Percentiles rank a stretch among this genome's conserved stretches.
These are phyloP conservation scores for Polymyxa betae DNA, from an alignment of 208 protist genomes.

Conservation along the genomic window DNA sequence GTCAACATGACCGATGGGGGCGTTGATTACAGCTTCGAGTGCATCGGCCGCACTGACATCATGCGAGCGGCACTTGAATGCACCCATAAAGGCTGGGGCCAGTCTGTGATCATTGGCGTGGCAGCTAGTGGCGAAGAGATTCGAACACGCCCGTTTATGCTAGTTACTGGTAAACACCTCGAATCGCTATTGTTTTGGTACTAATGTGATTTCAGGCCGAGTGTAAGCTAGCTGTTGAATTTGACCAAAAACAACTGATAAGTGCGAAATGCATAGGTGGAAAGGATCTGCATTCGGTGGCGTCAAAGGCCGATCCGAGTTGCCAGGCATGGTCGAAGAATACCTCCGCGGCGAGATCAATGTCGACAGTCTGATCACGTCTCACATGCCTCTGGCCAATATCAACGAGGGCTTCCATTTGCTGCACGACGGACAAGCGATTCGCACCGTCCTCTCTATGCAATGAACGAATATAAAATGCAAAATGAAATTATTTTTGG, in stretches of 20 bases:
- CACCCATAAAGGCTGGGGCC: slow-evolving; percentile 83
- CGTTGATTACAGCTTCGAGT: slow-evolving; percentile 85
- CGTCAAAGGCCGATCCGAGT: slow-evolving; percentile 70
- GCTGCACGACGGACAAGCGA: slow-evolving; percentile 24
- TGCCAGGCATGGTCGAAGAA: slow-evolving; percentile 73
- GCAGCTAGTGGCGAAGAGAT: slow-evolving; percentile 71
- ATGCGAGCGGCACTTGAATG: slow-evolving; percentile 68
- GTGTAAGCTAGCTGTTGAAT: slow-evolving; percentile 17
- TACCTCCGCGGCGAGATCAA: slow-evolving; percentile 74
- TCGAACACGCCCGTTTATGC: slow-evolving; percentile 79
- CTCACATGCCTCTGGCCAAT: neutral
- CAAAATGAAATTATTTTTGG: too few relatives aligned
- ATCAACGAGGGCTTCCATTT: slow-evolving; percentile 56
- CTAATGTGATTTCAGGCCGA: neutral
- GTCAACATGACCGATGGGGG: slow-evolving; percentile 74
- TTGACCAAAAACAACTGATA: too few relatives aligned
- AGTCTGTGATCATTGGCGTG: slow-evolving; percentile 75
- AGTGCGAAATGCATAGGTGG: slow-evolving; percentile 74
- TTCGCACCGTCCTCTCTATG: neutral
- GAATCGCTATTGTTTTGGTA: neutral
- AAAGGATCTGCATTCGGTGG: slow-evolving; percentile 83
- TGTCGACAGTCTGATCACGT: slow-evolving; percentile 76
- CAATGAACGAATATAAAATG: neutral
- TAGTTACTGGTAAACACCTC: slow-evolving; percentile 72
- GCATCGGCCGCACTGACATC: slow-evolving; percentile 70